These are phyloP conservation scores for Fusarium vanettenii DNA, from an alignment of 2,329 filamentous ascomycete species.

Conservation along the genomic window DNA sequence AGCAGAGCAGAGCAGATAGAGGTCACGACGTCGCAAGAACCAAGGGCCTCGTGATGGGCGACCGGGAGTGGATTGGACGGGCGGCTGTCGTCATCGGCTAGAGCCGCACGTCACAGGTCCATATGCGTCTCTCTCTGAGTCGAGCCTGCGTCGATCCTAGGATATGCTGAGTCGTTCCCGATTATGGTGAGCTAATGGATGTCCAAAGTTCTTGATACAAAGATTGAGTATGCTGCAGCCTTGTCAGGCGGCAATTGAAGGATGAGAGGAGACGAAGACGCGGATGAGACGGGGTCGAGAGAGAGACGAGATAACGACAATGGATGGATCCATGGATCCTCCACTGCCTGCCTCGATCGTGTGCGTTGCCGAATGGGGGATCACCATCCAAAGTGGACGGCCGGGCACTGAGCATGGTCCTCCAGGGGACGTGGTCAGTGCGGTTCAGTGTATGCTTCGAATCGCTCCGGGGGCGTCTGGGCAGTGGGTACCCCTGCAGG, in stretches of 20 bases:
- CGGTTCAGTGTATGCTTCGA: conserved; percentile 14
- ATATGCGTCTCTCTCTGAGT: conserved; percentile 13
- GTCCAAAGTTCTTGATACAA: neutral
- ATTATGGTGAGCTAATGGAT: neutral
- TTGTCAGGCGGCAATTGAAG: conserved; percentile 20
- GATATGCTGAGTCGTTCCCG: neutral
- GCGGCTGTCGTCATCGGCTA: conserved; percentile 45
- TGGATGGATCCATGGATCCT: neutral
- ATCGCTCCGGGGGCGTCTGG: conserved; percentile 12
- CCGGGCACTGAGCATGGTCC: neutral
- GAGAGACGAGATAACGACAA: conserved; percentile 18
- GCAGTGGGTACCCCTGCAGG: neutral
- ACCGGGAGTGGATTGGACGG: conserved; percentile 38
- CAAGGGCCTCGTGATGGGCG: conserved; percentile 43
- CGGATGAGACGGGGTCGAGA: neutral
- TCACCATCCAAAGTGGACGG: neutral
- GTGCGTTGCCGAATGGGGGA: conserved; percentile 10
- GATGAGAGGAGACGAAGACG: neutral
- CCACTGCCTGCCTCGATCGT: neutral
- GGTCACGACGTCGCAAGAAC: conserved; percentile 36
- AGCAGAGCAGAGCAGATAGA: conserved; percentile 1
- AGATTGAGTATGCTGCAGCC: neutral
- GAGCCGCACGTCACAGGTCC: conserved; percentile 41
- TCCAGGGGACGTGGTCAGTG: conserved; percentile 23
- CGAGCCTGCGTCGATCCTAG: neutral